Base-by-base conservation (phyloP, 1,284 basidiomycete species). In the Marasmius sp. region DNA sequence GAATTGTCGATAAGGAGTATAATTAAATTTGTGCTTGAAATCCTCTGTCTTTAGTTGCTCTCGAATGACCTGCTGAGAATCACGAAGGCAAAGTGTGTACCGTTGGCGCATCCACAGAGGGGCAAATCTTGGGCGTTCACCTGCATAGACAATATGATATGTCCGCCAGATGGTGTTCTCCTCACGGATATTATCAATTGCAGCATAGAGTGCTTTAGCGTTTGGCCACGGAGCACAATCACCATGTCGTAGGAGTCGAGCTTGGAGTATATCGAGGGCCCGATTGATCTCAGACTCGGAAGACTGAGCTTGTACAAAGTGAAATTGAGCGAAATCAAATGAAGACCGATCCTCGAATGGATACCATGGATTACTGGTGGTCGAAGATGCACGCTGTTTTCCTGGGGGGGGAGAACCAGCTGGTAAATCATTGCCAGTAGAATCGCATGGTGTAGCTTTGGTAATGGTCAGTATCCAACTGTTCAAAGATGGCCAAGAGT, bases 21-120 rank as follows among this genome's bases (percentile, higher is more conserved):
- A n/a, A n/a, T n/a, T n/a, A n/a, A n/a, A n/a, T n/a, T n/a, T n/a
- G n/a, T n/a, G n/a, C 70, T 18, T 49, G 18, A 49, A 74, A 45
- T 69, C 63, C 12, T 57, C 73, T 6, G 69, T 72, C 69, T 74
- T 71, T 11, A 73, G 60, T 22, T 49, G 47, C 20, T 49, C 22
- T 8, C 8, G 9, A n/a, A 49, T 9, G 8, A 49, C 47, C 8
- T 16, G 8, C 16, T 8, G 22, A 10, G 47, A 10, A 22, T 49
- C 22, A 9, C 47, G 47, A 16, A 33, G 8, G 7, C 11, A 14
- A 8, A 52, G 27, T 7, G 5, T 27, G 22, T 52, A 52, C 8
- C 14, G 5, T 33, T 52, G 20, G 5, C 5, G 7, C 50, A 52
- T 52, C 50, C 50, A 52, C n/a, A 22, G 50, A 5, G 50, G 50